These are phyloP conservation scores for Monilinia aucupariae DNA, from an alignment of 2,329 filamentous ascomycete genomes.

Conservation along the genomic window DNA sequence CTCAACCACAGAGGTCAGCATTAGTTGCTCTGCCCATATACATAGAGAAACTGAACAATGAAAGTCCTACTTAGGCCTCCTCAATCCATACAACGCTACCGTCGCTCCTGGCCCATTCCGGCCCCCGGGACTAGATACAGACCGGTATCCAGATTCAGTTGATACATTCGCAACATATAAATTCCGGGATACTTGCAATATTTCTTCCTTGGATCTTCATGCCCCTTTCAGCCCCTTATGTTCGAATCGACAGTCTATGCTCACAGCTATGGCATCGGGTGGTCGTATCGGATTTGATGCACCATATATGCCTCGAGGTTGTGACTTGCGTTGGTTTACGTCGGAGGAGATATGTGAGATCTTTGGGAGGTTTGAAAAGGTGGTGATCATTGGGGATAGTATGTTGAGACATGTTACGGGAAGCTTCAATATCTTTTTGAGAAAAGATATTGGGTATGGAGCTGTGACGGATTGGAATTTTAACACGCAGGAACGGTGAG, in stretches of 20 bases:
- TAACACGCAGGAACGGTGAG: constrained; percentile 37
- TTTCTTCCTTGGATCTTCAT: constrained; percentile 43
- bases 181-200: constrained; percentile 40
- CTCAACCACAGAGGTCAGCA: not conserved
- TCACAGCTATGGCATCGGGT: constrained; percentile 37
- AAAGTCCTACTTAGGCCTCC: not conserved
- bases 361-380: constrained; percentile 42
- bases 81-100: constrained; percentile 15
- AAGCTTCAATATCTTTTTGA: constrained; percentile 42
- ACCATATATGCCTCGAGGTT: constrained; percentile 42
- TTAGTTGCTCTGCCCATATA: not conserved
- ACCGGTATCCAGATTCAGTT: constrained; percentile 21
- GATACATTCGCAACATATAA: constrained; percentile 42
- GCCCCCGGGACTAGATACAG: constrained; percentile 19
- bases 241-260: constrained; percentile 35
- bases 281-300: constrained; percentile 43
- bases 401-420: constrained; percentile 46
- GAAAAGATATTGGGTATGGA: constrained; percentile 44
- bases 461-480: constrained; percentile 48
- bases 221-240: constrained; percentile 37
- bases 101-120: constrained; percentile 21
- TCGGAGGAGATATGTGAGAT: constrained; percentile 44
- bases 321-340: constrained; percentile 45
- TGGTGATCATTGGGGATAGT: constrained; percentile 44
- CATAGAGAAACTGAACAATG: not conserved